Evolutionary conservation across 768 basidiomycete genomes (phyloP), one percentile per base, ranked within the genome.

Genomic region (Tephrocybe sp.): DNA sequence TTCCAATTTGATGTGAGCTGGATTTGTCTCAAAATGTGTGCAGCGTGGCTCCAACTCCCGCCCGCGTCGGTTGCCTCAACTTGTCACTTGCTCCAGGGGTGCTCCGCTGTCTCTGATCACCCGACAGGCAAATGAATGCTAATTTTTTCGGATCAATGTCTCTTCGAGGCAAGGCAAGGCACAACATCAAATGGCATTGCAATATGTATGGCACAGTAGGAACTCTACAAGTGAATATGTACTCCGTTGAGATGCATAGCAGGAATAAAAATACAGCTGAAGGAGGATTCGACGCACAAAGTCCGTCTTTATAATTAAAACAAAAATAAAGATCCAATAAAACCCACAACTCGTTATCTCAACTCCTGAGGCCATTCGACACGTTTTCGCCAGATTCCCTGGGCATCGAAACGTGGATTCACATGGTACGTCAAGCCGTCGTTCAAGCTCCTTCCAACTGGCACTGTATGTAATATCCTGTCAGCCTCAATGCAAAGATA

Each of bases 371-470:
- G 88, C 90, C 90, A 92, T 50, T 88, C 86, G 21, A 66, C 70
- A 32, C 90, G 76, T 61, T 77, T 74, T 48, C 76, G 68, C 84
- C 85, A 86, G 33, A 81, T 73, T 44, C 90, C 90, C 40, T 85
- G 78, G 1, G 62, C 57, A 62, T 86, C 85, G 64, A 90, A 91
- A 14, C 90, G 78, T 33, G 87, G 87, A 60, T 92, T 93, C 10
- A 76, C 73, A 17, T 78, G 78, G 62, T 84, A 92, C 28, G 68
- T 68, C 21, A 88, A 53, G 3, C 90, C 90, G 60, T 90, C 83
- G 41, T 69, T 72, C 45, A 70, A 65, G 21, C 71, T 74, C 37
- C 67, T 69, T 48, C 76, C 76, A 36, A 77, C 66, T 18, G 79
- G 78, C n/a, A 88, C 88, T 67, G 77, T 62, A 11, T 74, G 76